Evolutionary conservation across 306 rosid genomes (phyloP).

Genomic region (Geum urbanum): DNA sequence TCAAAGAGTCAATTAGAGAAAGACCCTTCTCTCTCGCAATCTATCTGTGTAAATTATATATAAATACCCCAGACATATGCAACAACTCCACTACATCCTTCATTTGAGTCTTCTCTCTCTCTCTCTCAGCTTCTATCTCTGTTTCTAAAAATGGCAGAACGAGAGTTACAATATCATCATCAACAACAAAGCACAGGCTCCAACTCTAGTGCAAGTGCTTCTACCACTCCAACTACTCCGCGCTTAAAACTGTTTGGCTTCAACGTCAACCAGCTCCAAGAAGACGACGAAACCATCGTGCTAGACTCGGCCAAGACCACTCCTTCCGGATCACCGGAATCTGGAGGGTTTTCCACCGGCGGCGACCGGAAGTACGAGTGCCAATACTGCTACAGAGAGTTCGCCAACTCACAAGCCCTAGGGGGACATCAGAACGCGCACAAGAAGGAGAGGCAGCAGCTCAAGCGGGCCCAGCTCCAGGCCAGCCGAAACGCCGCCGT

Average conservation of each 20-base stretch:
- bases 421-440: slow-evolving; percentile 99
- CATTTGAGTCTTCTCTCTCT: slow-evolving; percentile 26
- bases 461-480: slow-evolving; percentile 82
- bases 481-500: slow-evolving; percentile 82
- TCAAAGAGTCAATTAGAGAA: slow-evolving; percentile 11
- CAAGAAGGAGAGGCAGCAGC: slow-evolving; percentile 92
- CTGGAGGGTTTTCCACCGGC: slow-evolving; percentile 46
- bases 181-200: slow-evolving; percentile 35
- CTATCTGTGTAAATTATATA: slow-evolving; percentile 31
- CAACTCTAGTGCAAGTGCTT: background rate
- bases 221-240: slow-evolving; percentile 42
- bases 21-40: background rate
- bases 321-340: slow-evolving; percentile 69
- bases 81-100: slow-evolving; percentile 37
- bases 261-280: slow-evolving; percentile 41
- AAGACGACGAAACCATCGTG: slow-evolving; percentile 47
- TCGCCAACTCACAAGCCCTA: slow-evolving; percentile 94
- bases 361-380: slow-evolving; percentile 90
- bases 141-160: slow-evolving; percentile 30
- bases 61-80: slow-evolving; percentile 73
- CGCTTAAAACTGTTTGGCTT: slow-evolving; percentile 81
- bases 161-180: slow-evolving; percentile 39
- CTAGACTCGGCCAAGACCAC: slow-evolving; percentile 53
- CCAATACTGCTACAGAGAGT: slow-evolving; percentile 88
- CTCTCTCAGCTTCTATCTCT: slow-evolving; percentile 3